These are phyloP conservation scores for carrot (Daucus carota) DNA, from an alignment of 129 eudicot genomes.

Conservation along the genomic window DNA sequence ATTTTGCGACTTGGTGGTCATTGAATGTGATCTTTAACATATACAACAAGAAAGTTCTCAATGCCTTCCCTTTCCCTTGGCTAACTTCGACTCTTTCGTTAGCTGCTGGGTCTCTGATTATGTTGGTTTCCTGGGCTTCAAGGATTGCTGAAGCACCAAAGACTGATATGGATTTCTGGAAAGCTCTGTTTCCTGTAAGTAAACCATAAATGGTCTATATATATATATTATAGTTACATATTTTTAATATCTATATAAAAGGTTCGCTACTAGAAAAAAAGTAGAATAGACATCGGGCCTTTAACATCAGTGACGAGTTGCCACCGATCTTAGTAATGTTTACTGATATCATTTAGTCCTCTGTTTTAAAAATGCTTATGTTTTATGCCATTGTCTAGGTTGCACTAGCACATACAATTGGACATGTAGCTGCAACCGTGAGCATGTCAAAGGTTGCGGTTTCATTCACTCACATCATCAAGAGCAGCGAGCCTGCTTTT, in stretches of 20 bases:
- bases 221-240: slow-evolving; percentile 14
- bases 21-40: slow-evolving; percentile 61
- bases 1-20: slow-evolving; percentile 61
- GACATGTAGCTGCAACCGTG: slow-evolving; percentile 74
- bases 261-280: too few species aligned
- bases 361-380: too few species aligned
- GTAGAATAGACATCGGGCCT: too few species aligned
- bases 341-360: too few species aligned
- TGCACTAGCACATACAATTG: slow-evolving; percentile 70
- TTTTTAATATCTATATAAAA: too few species aligned
- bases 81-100: slow-evolving; percentile 29
- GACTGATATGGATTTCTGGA: slow-evolving; percentile 57
- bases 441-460: slow-evolving; percentile 84
- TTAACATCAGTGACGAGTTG: too few species aligned
- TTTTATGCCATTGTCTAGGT: slow-evolving; percentile 26
- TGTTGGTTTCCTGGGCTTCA: slow-evolving; percentile 53
- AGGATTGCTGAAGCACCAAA: slow-evolving; percentile 49
- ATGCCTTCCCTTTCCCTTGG: slow-evolving; percentile 23
- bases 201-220: slow-evolving; percentile 13
- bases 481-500: slow-evolving; percentile 73
- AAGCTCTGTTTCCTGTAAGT: slow-evolving; percentile 47
- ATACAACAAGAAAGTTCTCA: slow-evolving; percentile 52
- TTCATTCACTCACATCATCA: slow-evolving; percentile 69
- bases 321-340: too few species aligned
- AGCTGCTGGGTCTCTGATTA: slow-evolving; percentile 56